Conservation (phyloP, 345 rosid genomes). For the Eucalyptus erythrocorys region DNA sequence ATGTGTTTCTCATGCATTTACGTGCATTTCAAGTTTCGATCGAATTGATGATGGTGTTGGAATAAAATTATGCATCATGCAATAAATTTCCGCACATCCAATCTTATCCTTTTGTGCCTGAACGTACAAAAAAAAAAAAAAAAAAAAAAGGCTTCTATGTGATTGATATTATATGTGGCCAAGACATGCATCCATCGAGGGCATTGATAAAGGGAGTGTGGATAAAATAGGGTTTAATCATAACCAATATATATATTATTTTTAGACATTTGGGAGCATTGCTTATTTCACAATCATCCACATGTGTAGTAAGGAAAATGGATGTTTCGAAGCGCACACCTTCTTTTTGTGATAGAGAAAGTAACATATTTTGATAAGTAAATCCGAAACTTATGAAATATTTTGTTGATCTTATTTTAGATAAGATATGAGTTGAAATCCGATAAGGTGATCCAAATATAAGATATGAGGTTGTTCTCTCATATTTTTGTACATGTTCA, state of each 20-base stretch:
- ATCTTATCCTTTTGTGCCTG: neutral
- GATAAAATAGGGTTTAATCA: neutral
- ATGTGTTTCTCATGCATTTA: neutral
- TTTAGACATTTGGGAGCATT: neutral
- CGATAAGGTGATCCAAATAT: neutral
- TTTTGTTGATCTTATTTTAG: neutral
- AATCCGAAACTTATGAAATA: neutral
- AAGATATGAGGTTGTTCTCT: neutral
- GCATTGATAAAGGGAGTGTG: neutral
- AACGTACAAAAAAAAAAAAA: too few species aligned
- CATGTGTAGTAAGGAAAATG: neutral
- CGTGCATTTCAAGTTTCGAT: neutral
- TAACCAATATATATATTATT: neutral
- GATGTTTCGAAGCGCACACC: neutral
- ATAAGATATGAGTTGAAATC: neutral
- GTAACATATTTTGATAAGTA: neutral
- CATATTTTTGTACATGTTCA: neutral
- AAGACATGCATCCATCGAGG: neutral
- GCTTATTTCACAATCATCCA: neutral
- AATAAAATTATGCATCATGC: neutral
- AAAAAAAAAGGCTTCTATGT: too few species aligned
- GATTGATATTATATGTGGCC: too few species aligned
- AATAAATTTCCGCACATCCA: neutral
- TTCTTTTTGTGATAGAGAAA: neutral
- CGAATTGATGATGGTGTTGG: neutral